Evolutionary conservation across 116 monocot genomes (phyloP).

Genomic region (Zostera marina): DNA sequence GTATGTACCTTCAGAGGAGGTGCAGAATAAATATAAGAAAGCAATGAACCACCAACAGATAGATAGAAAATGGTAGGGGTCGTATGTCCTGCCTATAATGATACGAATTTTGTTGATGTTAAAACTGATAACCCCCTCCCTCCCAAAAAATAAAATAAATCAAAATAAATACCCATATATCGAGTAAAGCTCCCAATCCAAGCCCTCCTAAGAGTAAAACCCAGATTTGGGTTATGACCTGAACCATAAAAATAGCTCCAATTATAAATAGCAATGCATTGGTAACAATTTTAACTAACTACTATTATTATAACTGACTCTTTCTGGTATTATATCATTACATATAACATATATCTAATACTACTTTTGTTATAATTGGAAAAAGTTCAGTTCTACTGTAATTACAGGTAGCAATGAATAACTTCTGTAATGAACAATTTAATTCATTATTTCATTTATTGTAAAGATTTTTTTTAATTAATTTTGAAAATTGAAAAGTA

Average conservation of each 20-base stretch:
- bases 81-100: constrained; percentile 78
- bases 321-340: no score
- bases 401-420: no score
- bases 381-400: no score
- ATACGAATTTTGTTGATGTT: background rate
- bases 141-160: background rate
- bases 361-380: no score
- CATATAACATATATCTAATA: no score
- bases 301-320: no score
- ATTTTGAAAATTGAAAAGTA: no score
- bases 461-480: no score
- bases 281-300: no score
- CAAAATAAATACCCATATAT: constrained; percentile 60
- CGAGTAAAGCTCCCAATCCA: constrained; percentile 70
- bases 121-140: background rate
- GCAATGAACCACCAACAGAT: constrained; percentile 83
- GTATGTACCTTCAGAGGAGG: constrained; percentile 78
- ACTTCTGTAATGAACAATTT: no score
- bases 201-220: constrained; percentile 82
- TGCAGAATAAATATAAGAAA: constrained; percentile 99
- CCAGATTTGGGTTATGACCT: constrained; percentile 99
- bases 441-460: no score
- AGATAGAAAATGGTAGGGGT: constrained; percentile 81
- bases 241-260: background rate
- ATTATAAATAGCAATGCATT: background rate